Conservation (phyloP, 2,329 filamentous ascomycete genomes). For the Teratosphaeria pseudoeucalypti region DNA sequence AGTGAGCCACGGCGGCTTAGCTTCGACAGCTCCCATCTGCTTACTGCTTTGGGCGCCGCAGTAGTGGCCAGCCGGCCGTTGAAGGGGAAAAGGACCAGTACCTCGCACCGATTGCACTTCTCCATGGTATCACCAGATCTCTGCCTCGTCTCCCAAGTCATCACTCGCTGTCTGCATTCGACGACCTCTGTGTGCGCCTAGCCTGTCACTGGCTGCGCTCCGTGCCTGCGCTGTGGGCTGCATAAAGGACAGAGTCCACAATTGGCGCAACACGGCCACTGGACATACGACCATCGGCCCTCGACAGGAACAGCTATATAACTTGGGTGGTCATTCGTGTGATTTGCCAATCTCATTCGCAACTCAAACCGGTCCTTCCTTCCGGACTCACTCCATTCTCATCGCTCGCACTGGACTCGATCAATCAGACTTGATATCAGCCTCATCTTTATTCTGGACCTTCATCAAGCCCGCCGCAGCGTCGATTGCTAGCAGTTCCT, state of each 20-base stretch:
- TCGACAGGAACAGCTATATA: conserved; percentile 1
- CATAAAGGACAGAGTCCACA: conserved; percentile 15
- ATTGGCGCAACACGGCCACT: conserved; percentile 5
- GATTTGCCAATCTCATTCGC: background rate
- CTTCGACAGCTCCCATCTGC: conserved; percentile 27
- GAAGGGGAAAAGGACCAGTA: conserved; percentile 18
- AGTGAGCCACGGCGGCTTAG: conserved; percentile 27
- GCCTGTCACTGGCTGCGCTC: conserved; percentile 23
- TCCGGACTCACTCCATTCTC: background rate
- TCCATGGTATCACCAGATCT: conserved; percentile 26
- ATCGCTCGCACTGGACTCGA: background rate
- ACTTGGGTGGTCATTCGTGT: background rate
- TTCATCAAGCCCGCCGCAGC: background rate
- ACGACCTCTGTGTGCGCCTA: conserved; percentile 21
- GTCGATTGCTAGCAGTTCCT: background rate
- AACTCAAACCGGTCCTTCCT: background rate
- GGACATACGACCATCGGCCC: conserved; percentile 1
- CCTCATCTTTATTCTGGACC: background rate
- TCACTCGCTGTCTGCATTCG: conserved; percentile 20
- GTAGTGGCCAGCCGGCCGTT: conserved; percentile 20
- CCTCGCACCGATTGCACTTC: conserved; percentile 21
- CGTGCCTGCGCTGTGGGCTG: conserved; percentile 10
- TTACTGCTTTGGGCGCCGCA: conserved; percentile 21
- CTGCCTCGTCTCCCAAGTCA: conserved; percentile 24
- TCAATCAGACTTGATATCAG: background rate